A percentile compares a stretch with the other conserved stretches of the same genome.
These are phyloP conservation scores for Raffaelea arxii DNA, from an alignment of 2,329 filamentous ascomycete genomes.

Conservation along the genomic window DNA sequence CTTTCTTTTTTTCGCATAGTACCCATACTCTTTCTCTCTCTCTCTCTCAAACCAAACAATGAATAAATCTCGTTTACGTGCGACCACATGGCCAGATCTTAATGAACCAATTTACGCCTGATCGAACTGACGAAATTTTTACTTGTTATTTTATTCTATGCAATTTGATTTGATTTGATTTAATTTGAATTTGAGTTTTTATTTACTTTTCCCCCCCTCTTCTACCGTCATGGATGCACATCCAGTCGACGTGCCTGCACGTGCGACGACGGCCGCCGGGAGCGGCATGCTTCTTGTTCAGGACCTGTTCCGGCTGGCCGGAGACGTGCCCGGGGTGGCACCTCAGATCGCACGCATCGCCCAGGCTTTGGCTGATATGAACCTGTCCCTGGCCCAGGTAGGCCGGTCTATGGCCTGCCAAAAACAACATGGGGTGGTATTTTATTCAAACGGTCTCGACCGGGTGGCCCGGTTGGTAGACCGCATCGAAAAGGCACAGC, in stretches of 20 bases:
- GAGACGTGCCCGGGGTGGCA: constrained; percentile 7
- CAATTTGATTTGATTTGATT: not conserved
- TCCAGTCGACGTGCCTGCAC: constrained; percentile 8
- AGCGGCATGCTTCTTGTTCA: constrained; percentile 10
- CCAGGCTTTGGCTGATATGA: constrained; percentile 12
- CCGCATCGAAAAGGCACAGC: constrained; percentile 9
- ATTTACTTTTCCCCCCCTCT: not conserved
- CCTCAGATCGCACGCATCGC: constrained; percentile 11
- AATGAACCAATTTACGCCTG: not conserved
- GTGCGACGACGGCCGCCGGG: constrained; percentile 9
- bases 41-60: too few species aligned
- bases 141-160: not conserved
- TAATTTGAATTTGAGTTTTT: not conserved
- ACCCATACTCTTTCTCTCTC: not conserved
- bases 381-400: constrained; percentile 7
- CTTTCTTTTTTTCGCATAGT: not conserved
- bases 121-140: not conserved
- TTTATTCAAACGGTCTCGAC: constrained; percentile 1
- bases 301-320: constrained; percentile 11
- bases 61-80: not conserved
- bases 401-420: not conserved
- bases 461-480: constrained; percentile 3
- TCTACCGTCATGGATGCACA: constrained; percentile 5
- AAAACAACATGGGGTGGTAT: not conserved
- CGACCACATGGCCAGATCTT: too few species aligned